Percentiles rank a stretch among this genome's conserved stretches.
Conservation (phyloP, 2,329 filamentous ascomycete species). For the Lachnellula subtilissima region DNA sequence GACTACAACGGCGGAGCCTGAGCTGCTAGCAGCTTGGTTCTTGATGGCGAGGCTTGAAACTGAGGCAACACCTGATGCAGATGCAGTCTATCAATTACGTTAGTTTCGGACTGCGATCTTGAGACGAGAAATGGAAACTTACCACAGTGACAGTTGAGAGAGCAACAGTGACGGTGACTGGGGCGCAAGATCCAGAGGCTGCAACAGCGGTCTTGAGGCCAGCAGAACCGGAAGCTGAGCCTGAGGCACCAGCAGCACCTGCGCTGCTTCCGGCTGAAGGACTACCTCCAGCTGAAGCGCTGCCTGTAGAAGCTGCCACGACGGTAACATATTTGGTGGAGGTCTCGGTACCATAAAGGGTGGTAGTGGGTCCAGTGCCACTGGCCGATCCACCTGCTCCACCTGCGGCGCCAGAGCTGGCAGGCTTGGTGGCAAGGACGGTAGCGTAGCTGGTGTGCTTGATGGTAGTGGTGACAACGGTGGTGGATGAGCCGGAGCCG, state of each 20-base stretch:
- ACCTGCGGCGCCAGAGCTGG: background rate
- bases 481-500: slow-evolving; percentile 37
- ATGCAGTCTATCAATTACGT: slow-evolving; percentile 2
- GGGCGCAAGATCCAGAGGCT: background rate
- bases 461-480: slow-evolving; percentile 41
- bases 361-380: slow-evolving; percentile 11
- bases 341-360: slow-evolving; percentile 15
- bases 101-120: background rate
- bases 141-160: slow-evolving; percentile 27
- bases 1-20: slow-evolving; percentile 7
- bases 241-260: slow-evolving; percentile 2
- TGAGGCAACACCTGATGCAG: slow-evolving; percentile 2
- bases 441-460: slow-evolving; percentile 35
- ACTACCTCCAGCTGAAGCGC: background rate
- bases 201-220: background rate
- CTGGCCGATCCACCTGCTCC: background rate
- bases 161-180: slow-evolving; percentile 29
- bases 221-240: background rate
- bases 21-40: slow-evolving; percentile 4
- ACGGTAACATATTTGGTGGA: slow-evolving; percentile 23
- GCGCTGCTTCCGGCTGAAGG: slow-evolving; percentile 5
- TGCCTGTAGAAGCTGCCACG: slow-evolving; percentile 2
- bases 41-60: slow-evolving; percentile 1
- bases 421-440: slow-evolving; percentile 22
- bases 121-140: slow-evolving; percentile 6